Percentiles rank a stretch among this genome's conserved stretches.
Evolutionary conservation across 2,329 filamentous ascomycete species (phyloP).

Genomic region (Lasiodiplodia hormozganensis): DNA sequence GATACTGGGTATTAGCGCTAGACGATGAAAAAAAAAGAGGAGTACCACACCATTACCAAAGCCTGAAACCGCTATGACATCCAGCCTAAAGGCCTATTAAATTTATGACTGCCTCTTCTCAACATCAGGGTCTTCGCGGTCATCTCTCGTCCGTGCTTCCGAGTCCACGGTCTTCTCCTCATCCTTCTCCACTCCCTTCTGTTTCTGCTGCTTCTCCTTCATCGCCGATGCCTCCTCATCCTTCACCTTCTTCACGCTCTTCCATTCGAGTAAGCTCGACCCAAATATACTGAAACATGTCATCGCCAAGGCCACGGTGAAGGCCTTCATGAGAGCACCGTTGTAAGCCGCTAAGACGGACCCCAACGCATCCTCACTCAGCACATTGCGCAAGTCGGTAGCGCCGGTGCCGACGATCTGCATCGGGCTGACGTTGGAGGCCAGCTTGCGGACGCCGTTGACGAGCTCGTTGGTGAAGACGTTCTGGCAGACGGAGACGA

Average conservation of each 20-base stretch:
- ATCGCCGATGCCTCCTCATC: background rate
- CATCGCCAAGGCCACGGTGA: slow-evolving; percentile 66
- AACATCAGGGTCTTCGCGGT: background rate
- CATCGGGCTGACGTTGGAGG: slow-evolving; percentile 36
- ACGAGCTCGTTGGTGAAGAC: slow-evolving; percentile 58
- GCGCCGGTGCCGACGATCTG: slow-evolving; percentile 43
- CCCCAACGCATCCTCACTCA: slow-evolving; percentile 61
- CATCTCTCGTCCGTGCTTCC: background rate
- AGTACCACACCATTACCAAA: too few relatives aligned
- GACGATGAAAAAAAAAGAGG: too few relatives aligned
- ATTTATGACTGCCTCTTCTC: background rate
- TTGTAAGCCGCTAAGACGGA: slow-evolving; percentile 67
- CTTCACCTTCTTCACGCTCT: slow-evolving; percentile 66
- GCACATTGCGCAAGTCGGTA: slow-evolving; percentile 35
- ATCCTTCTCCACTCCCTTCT: background rate
- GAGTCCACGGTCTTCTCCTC: background rate
- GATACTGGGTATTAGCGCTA: too few relatives aligned
- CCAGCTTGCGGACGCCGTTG: slow-evolving; percentile 40
- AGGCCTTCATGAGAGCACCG: slow-evolving; percentile 62
- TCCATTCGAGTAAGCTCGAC: slow-evolving; percentile 67
- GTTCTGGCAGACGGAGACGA: slow-evolving; percentile 58
- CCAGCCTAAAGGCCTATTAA: too few relatives aligned
- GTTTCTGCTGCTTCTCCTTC: background rate
- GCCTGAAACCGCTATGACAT: too few relatives aligned
- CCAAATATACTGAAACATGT: slow-evolving; percentile 61